Evolutionary conservation across 345 rosid genomes (phyloP), one percentile per base, ranked within the genome.

Genomic region (Camelina hispida): DNA sequence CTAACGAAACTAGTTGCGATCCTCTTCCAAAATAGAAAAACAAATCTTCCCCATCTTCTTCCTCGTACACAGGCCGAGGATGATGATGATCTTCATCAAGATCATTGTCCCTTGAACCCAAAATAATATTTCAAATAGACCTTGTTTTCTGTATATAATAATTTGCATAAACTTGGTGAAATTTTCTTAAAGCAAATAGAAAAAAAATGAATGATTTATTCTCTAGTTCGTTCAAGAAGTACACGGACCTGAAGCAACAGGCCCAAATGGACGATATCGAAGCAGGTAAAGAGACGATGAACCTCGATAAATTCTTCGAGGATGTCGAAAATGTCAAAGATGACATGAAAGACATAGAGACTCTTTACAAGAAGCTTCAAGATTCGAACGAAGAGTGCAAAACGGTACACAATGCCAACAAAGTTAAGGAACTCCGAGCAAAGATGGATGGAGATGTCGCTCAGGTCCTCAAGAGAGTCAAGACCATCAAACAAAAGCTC

Each of bases 361-460:
- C 62, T 59, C 78, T 91, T 64, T 81, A 83, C 84, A 88, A 78
- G 81, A 85, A 60, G 25, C 81, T 89, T 18, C 93, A 86, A n/a
- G 95, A 89, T 20, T 87, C 94, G 2, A 89, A 89, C 52, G 93
- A 88, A 69, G 96, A 93, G 58, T 76, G 89, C 85, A 88, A 88
- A 56, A 80, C 59, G 40, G 84, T 79, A 4, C 93, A 89, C 54
- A 81, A 83, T 30, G 93, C 93, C 15, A 89, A 85, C 46, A 82
- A 82, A 18, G 81, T 89, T 83, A 89, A 91, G 59, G 82, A 81
- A 18, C 76, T 91, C 0, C 85, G 91, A 14, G 66, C 86, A 3
- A 69, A 83, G 22, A 87, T 93, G 94, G 97, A 89, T 77, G 42
- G 53, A 0, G 92, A 88, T 8, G 94, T 91, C 0, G 76, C 79